Evolutionary conservation across 495 filamentous ascomycete genomes (phyloP), one percentile per base, ranked within the genome.

Genomic region (Penicillium diatomitis): DNA sequence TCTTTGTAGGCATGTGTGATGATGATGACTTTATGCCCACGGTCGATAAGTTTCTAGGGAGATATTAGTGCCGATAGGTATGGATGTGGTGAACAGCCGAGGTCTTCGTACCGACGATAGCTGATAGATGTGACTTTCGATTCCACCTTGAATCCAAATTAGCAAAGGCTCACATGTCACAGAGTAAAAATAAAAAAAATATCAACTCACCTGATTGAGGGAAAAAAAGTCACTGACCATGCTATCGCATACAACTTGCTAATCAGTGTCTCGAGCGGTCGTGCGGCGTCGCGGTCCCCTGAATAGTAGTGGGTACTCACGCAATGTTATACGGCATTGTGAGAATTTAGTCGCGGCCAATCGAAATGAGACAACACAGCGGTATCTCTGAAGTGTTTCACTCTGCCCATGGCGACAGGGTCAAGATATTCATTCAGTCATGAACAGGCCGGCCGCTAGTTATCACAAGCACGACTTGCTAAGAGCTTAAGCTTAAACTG

Each of bases 211-310:
- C 90, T 38, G 91, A 90, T 57, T 97, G 94, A 27, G 92, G 92
- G 60, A 91, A 98, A 80, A 98, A 79, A 91, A 96, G 73, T 98
- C 92, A 76, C 91, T 90, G 75, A 95, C 85, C 92, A 98, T 97
- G 41, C 82, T 85, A 58, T 39, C 46, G 7, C 52, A 44, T 49
- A 33, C 10, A 6, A 12, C 3, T 34, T 44, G 20, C 20, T 20
- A 20, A 20, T 20, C 20, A 20, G 20, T 20, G 20, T 20, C 20
- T 20, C 20, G 20, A 20, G 20, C 20, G 20, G 20, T 20, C 20
- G 20, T 20, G 20, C 20, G 20, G 20, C 20, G 20, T 20, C 20
- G 20, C 20, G 20, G 2, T 30, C 43, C 37, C 33, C 34, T 30
- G 29, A 46, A 31, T 28, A 37, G 10, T 44, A 38, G 20, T 10